Evolutionary conservation across 1,139 yeast genomes (phyloP), one percentile per base, ranked within the genome.

Genomic region (Candida tropicalis): DNA sequence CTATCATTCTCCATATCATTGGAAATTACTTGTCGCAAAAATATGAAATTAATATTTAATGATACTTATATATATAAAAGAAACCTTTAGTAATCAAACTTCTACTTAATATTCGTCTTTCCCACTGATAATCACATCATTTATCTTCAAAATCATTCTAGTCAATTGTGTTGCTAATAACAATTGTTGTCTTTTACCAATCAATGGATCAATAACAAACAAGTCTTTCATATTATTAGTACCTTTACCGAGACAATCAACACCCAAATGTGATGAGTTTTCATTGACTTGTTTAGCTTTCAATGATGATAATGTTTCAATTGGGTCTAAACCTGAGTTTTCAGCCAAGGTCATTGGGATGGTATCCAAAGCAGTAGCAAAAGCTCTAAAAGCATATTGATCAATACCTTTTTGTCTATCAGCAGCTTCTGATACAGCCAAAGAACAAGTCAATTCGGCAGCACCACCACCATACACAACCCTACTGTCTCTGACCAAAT

Each of bases 381-480:
- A 95, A 0, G 97, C 96, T 61, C 97, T 82, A 81, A 93, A 90
- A 1, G 98, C 98, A 64, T 93, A 93, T 70, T 93, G 99, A 60
- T 91, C 98, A 54, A 93, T 91, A 47, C 98, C 98, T 58, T 82
- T 84, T 66, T 88, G 95, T 60, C 81, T 82, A 64, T 91, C 97
- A 31, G 98, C 98, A 51, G 87, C 96, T 41, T 85, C 89, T 44
- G 91, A 78, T 15, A 95, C 97, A 9, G 96, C 95, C 53, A 93
- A 70, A 12, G 98, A 90, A 71, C 96, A 87, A 1, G 97, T 77
- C 44, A 93, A 82, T 69, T 95, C 99, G 20, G 98, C 95, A 16
- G 99, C 97, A 56, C 99, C 99, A 55, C 99, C 99, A 51, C 99
- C 99, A 60, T 95, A 95, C 12, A 95, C 98, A 39, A 95, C 89